Percentiles rank a stretch among this genome's conserved stretches.
Evolutionary conservation across 1,284 basidiomycete species (phyloP).

Genomic region (Ganoderma sp.): DNA sequence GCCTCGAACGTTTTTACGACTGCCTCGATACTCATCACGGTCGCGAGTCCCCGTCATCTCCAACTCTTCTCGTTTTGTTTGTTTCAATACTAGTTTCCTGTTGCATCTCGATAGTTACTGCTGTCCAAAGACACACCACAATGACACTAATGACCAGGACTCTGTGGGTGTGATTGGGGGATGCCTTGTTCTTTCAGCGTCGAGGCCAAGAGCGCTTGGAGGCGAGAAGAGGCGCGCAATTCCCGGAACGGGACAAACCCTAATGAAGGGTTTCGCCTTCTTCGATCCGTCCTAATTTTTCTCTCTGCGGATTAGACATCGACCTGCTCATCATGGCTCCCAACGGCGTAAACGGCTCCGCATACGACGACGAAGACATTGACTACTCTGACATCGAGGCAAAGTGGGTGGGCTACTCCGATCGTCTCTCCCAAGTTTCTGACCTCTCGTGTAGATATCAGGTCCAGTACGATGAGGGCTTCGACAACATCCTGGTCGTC

Average conservation of each 20-base stretch:
- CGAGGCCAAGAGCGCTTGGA: neutral
- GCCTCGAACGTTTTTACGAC: slow-evolving; percentile 23
- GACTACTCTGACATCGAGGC: slow-evolving; percentile 95
- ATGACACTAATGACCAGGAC: slow-evolving; percentile 33
- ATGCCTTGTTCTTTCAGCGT: neutral
- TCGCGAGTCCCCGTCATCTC: slow-evolving; percentile 32
- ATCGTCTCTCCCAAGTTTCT: slow-evolving; percentile 13
- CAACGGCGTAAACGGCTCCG: slow-evolving; percentile 40
- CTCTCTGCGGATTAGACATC: slow-evolving; percentile 18
- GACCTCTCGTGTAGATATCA: slow-evolving; percentile 64
- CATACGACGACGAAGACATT: slow-evolving; percentile 68
- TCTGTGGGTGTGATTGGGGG: no score
- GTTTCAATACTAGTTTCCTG: slow-evolving; percentile 37
- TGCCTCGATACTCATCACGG: slow-evolving; percentile 24
- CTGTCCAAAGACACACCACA: slow-evolving; percentile 33
- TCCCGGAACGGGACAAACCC: slow-evolving; percentile 17
- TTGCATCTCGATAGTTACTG: slow-evolving; percentile 38
- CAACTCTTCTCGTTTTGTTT: slow-evolving; percentile 38
- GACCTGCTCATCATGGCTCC: slow-evolving; percentile 33
- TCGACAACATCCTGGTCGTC: slow-evolving; percentile 87
- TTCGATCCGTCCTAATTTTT: slow-evolving; percentile 27
- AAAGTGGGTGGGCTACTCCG: slow-evolving; percentile 62
- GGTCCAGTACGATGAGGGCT: slow-evolving; percentile 79
- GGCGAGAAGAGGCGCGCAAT: neutral
- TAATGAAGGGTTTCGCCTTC: slow-evolving; percentile 21